phyloP scores from a whole-genome alignment of 2,329 filamentous ascomycete species.

The Lasiodiplodia sp. region DNA sequence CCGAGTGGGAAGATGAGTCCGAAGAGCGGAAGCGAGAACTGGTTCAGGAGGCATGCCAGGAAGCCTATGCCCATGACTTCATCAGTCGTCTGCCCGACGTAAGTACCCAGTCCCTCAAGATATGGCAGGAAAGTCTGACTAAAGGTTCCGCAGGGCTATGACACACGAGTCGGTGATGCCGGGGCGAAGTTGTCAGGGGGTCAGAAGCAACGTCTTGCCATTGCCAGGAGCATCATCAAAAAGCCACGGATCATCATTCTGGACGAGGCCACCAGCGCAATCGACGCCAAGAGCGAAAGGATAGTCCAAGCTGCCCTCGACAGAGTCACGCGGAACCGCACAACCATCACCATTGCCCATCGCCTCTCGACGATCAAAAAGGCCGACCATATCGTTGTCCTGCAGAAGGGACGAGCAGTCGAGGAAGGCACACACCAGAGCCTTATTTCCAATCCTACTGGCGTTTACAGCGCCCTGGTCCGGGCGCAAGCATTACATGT shows the following conservation, averaged over 20 bases:
- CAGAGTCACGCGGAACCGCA: constrained; percentile 81
- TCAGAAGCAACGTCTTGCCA: constrained; percentile 96
- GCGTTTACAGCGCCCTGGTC: background rate
- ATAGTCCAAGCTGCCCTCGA: constrained; percentile 94
- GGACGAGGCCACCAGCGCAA: constrained; percentile 91
- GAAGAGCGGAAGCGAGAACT: constrained; percentile 44
- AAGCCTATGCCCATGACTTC: constrained; percentile 94
- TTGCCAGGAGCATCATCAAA: constrained; percentile 87
- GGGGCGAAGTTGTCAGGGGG: constrained; percentile 92
- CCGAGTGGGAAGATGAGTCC: constrained; percentile 2
- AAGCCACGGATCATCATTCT: constrained; percentile 91
- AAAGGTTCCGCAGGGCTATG: constrained; percentile 74
- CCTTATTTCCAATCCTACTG: constrained; percentile 64
- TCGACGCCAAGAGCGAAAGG: constrained; percentile 94
- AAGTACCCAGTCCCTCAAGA: background rate
- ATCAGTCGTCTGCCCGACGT: constrained; percentile 71
- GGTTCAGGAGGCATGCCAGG: constrained; percentile 81
- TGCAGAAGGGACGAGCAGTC: constrained; percentile 81
- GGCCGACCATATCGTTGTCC: constrained; percentile 95
- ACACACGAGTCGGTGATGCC: constrained; percentile 94
- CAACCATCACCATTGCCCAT: constrained; percentile 96
- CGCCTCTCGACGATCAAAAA: constrained; percentile 92
- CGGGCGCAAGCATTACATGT: constrained; percentile 6
- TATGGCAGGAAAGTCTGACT: background rate
- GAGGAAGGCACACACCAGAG: constrained; percentile 91